A percentile compares a stretch with the other conserved stretches of the same genome.
phyloP scores from a whole-genome alignment of 139 green algal genomes.

The Parachlorella kessleri region DNA sequence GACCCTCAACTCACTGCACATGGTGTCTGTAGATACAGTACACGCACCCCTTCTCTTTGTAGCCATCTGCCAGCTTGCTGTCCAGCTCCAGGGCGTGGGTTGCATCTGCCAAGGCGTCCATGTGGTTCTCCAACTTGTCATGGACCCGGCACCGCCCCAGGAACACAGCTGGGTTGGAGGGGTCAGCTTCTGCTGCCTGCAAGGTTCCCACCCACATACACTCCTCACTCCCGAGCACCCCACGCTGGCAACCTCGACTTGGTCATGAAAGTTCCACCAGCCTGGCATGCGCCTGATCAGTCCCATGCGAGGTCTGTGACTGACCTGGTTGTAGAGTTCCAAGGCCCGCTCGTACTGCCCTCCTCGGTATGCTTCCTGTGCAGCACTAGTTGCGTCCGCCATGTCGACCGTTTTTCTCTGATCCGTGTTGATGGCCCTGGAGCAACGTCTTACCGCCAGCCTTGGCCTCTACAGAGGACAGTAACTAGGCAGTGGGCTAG shows the following conservation, averaged over 20 bases:
- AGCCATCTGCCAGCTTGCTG: conserved; percentile 53
- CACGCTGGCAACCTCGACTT: background rate
- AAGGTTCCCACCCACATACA: too few relatives aligned
- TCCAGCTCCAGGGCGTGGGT: conserved; percentile 72
- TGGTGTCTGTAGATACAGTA: too few relatives aligned
- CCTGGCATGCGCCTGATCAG: background rate
- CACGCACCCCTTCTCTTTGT: conserved; percentile 45
- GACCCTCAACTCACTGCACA: too few relatives aligned
- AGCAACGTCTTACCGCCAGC: background rate
- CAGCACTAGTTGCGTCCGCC: too few relatives aligned
- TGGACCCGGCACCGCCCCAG: conserved; percentile 55
- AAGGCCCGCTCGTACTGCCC: conserved; percentile 32
- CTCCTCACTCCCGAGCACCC: too few relatives aligned
- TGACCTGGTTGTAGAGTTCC: conserved; percentile 37
- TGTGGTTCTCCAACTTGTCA: conserved; percentile 66
- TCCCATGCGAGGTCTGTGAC: background rate
- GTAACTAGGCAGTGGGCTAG: too few relatives aligned
- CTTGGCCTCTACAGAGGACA: too few relatives aligned
- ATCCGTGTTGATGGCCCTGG: background rate
- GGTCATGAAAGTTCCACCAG: background rate
- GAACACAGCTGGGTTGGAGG: background rate
- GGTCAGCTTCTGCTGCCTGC: background rate
- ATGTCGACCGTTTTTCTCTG: background rate
- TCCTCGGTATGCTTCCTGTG: background rate
- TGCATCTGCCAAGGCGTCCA: conserved; percentile 78